Conservation (phyloP, 768 basidiomycete genomes). For the Phylloporus arenicola region DNA sequence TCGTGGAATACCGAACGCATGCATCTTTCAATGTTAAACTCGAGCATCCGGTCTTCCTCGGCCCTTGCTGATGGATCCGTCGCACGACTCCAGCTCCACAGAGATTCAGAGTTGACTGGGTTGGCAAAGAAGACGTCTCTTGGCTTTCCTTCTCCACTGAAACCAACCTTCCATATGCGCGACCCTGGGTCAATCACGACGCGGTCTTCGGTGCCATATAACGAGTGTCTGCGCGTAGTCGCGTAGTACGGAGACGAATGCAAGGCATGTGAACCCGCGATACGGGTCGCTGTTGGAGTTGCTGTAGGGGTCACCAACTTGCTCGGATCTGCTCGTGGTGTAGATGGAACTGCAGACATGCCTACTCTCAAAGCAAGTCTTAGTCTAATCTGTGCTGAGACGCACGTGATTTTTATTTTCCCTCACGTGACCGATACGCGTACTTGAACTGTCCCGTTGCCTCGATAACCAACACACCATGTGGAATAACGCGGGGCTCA, state of each 20-base stretch:
- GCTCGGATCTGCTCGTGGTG: slow-evolving; percentile 25
- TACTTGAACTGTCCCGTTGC: neutral
- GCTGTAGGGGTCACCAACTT: slow-evolving; percentile 27
- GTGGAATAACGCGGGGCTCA: slow-evolving; percentile 27
- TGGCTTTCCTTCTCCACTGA: slow-evolving; percentile 91
- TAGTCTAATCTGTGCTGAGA: too few species aligned
- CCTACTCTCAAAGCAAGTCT: neutral
- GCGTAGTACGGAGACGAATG: slow-evolving; percentile 80
- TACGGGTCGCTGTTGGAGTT: slow-evolving; percentile 55
- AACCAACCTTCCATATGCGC: slow-evolving; percentile 93
- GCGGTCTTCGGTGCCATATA: slow-evolving; percentile 96
- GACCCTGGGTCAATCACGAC: slow-evolving; percentile 94
- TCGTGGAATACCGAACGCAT: slow-evolving; percentile 79
- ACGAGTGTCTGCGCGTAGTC: slow-evolving; percentile 81
- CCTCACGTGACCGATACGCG: slow-evolving; percentile 22
- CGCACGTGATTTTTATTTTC: slow-evolving; percentile 12
- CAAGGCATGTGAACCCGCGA: slow-evolving; percentile 42
- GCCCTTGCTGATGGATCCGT: slow-evolving; percentile 49
- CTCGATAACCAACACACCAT: slow-evolving; percentile 6
- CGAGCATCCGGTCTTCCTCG: slow-evolving; percentile 72
- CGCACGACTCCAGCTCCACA: slow-evolving; percentile 62
- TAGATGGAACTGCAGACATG: slow-evolving; percentile 34
- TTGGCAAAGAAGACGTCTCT: slow-evolving; percentile 77
- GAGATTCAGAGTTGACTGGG: slow-evolving; percentile 34
- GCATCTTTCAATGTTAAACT: slow-evolving; percentile 59